Base-by-base conservation (phyloP, 2,329 filamentous ascomycete species). In the Phialophora chinensis region DNA sequence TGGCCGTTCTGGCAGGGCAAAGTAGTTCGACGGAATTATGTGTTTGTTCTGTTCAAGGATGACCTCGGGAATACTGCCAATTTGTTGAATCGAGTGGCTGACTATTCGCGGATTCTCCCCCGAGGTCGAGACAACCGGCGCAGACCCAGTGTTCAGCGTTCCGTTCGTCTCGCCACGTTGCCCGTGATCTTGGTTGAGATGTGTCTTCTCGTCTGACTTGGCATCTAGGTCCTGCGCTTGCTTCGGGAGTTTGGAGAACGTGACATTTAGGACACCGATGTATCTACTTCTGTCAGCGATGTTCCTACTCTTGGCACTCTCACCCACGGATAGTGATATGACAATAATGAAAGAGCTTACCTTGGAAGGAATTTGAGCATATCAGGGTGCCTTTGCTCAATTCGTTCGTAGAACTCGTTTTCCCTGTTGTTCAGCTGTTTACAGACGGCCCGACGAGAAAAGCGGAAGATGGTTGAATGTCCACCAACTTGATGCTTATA, bases 351-450 rank as follows among this genome's bases (percentile, higher is more conserved):
- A 14, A 14, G 17, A 17, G 52, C 60, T 76, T 75, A 82, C 79
- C 93, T 92, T 71, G 95, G 95, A 70, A 99, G 84, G 76, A 98
- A 99, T 50, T 91, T 88, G 66, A 99, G 82, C 74, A 99, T 85
- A 75, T 97, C 91, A 70, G 93, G 91, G 78, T 99, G 94, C 72
- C 92, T 88, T 74, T 88, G 88, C 81, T 99, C 95, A 74, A 98
- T 92, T 62, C 90, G 95, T 79, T 99, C 95, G 78, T 99, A 99
- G 77, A 99, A 99, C 79, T 97, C 92, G 79, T 99, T 99, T 77
- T 99, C 95, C 74, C 94, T 87, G 77, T 97, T 99, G 78, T 97
- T 99, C 75, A 99, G 86, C 80, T 97, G 93, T 80, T 99, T 99
- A 84, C 95, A 99, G 11, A 99, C 93, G 63, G 95, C 95, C 73